Evolutionary conservation across 2,329 filamentous ascomycete genomes (phyloP).

Genomic region (Macrophomina tecta): DNA sequence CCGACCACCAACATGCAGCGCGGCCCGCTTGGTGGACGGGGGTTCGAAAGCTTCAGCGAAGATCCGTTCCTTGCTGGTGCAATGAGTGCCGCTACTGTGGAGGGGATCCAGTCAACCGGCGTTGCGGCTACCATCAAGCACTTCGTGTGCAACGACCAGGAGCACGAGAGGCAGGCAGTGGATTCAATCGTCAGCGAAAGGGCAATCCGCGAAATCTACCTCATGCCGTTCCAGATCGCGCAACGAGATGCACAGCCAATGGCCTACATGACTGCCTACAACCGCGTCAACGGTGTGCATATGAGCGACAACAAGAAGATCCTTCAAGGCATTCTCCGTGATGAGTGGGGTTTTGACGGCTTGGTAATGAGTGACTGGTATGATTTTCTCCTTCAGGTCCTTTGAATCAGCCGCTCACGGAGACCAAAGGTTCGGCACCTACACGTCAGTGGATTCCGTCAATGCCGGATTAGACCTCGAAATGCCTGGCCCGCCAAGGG

Average conservation of each 20-base stretch:
- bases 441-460: constrained; percentile 42
- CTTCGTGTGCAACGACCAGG: constrained; percentile 70
- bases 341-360: constrained; percentile 75
- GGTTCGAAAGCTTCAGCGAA: constrained; percentile 77
- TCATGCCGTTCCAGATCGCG: constrained; percentile 70
- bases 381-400: constrained; percentile 56
- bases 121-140: constrained; percentile 78
- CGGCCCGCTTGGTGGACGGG: constrained; percentile 78
- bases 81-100: constrained; percentile 65
- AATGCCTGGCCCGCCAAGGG: constrained; percentile 56
- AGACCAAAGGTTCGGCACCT: constrained; percentile 63
- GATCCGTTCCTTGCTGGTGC: constrained; percentile 72
- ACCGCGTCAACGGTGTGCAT: constrained; percentile 74
- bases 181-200: constrained; percentile 56
- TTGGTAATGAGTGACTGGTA: constrained; percentile 72
- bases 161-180: constrained; percentile 70
- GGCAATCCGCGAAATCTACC: constrained; percentile 64
- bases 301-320: constrained; percentile 69
- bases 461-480: constrained; percentile 47
- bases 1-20: constrained; percentile 83
- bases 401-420: constrained; percentile 68
- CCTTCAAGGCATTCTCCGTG: constrained; percentile 70
- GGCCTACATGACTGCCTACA: constrained; percentile 76
- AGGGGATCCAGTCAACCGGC: constrained; percentile 67
- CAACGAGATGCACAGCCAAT: constrained; percentile 72